phyloP scores from a whole-genome alignment of 176 grass and related monocot genomes.

The Avena eriantha region DNA sequence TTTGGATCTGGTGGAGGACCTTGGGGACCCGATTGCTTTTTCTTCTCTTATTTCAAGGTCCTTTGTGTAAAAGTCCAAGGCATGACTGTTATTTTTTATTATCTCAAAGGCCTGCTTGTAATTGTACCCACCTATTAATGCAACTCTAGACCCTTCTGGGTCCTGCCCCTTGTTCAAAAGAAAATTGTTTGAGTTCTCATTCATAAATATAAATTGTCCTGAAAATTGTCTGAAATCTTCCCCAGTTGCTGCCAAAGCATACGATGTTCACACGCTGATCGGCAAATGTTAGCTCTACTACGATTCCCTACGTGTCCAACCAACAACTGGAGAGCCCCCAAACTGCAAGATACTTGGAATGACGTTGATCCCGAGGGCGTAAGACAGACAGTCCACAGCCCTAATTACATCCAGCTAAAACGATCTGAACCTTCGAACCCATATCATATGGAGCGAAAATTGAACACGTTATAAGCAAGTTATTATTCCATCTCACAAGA shows the following conservation, averaged over 20 bases:
- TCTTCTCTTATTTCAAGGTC: no score
- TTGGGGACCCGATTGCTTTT: no score
- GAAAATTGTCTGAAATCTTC: neutral
- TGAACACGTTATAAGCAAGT: conserved; percentile 29
- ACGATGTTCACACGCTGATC: neutral
- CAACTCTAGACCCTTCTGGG: no score
- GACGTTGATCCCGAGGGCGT: neutral
- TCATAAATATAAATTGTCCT: neutral
- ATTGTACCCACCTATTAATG: no score
- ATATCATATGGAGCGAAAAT: neutral
- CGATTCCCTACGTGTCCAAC: neutral
- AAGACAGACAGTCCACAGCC: neutral
- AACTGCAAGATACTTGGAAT: neutral
- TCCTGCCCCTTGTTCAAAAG: no score
- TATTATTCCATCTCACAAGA: conserved; percentile 39
- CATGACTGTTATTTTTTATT: no score
- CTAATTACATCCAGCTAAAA: neutral
- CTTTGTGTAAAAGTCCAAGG: no score
- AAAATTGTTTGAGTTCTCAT: no score
- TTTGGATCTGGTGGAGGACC: no score
- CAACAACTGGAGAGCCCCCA: neutral
- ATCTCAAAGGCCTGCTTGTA: no score
- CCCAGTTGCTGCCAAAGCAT: neutral
- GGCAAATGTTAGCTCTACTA: neutral
- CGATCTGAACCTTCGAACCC: neutral